Evolutionary conservation across 179 eudicot species (phyloP), one percentile per base, ranked within the genome.

Genomic region (Beta macrorhiza): DNA sequence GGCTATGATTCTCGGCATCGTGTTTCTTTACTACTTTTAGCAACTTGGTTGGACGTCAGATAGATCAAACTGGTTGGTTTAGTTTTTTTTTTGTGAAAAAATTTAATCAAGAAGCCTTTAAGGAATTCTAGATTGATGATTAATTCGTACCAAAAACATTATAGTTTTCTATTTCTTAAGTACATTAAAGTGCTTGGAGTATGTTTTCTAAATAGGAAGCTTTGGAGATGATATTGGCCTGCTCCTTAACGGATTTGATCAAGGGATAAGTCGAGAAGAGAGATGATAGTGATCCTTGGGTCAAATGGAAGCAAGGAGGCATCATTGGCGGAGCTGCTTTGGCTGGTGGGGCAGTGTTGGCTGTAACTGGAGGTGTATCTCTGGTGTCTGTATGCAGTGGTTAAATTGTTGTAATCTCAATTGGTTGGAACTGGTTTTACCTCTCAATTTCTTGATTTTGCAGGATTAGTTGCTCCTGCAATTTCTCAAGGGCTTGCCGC

Each of bases 381-480:
- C 25, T 64, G 22, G 25, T 77, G 52, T 49, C 25, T 55, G 12
- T 22, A 22, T 25, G 61, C 32, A 29, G 32, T 29, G 32, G 32
- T 29, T 29, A 29, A 29, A 29, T 0, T 29, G 1, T 29, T 29
- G 32, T 29, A 29, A 29, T 29, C 32, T 29, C 32, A 29, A 29
- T 29, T 29, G 42, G 37, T 52, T 11, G 4, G 37, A 2, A 55
- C 4, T 19, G 22, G 49, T 76, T 77, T 20, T 10, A 32, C 80
- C 22, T 69, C 55, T 62, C 49, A 11, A 37, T 37, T 9, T 64
- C 65, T 63, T 83, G 76, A 19, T 82, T 29, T 72, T 78, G 80
- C 85, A 93, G 98, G 97, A 67, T 84, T 91, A 79, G 91, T 91
- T 84, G 98, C 98, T 75, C 98, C 98, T 79, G 98, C 97, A 74